Conservation (phyloP, 2,329 filamentous ascomycete species). For the Thelonectria rubi region DNA sequence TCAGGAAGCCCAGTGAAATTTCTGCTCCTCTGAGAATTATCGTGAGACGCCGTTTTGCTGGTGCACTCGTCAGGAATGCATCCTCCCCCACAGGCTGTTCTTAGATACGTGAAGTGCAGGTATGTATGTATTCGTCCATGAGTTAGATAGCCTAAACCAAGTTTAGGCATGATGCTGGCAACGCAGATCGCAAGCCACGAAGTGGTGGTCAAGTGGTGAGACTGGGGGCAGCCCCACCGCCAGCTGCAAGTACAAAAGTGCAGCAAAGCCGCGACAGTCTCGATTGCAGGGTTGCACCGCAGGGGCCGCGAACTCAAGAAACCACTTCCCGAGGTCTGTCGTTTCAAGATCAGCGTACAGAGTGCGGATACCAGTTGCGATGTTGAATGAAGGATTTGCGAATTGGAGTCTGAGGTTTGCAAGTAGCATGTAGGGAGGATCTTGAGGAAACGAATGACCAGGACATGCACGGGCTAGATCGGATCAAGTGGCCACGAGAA, state of each 20-base stretch:
- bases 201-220: background rate
- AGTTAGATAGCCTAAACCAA: background rate
- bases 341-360: constrained; percentile 5
- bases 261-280: constrained; percentile 8
- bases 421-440: constrained; percentile 5
- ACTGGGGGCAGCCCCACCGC: background rate
- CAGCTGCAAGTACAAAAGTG: background rate
- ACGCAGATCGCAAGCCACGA: constrained; percentile 5
- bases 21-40: background rate
- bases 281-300: constrained; percentile 11
- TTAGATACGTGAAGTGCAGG: constrained; percentile 8
- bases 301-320: background rate
- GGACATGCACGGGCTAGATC: constrained; percentile 11
- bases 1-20: background rate
- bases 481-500: constrained; percentile 1
- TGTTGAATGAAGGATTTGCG: constrained; percentile 4
- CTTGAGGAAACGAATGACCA: constrained; percentile 20
- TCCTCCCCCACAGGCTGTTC: constrained; percentile 10
- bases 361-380: background rate
- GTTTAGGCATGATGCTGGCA: constrained; percentile 8
- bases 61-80: background rate
- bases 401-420: constrained; percentile 3
- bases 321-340: background rate
- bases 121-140: constrained; percentile 1
- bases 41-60: background rate